Base-by-base conservation (phyloP, 805 yeast species). In the Vanderwaltozyma verrucispora region DNA sequence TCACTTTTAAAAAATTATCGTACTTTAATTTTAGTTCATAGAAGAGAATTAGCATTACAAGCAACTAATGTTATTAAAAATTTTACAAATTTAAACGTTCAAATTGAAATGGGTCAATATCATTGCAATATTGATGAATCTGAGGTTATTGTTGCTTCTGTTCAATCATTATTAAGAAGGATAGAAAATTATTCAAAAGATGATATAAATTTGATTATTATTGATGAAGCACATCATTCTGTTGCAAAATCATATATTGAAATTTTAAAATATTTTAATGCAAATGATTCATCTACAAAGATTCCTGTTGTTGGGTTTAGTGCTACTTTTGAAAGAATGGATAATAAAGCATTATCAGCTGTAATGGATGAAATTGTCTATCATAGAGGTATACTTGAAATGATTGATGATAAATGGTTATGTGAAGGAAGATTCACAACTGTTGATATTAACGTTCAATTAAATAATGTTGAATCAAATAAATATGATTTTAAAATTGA, bases 221-320 rank as follows among this genome's bases (percentile, higher is more conserved):
- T 88, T 2, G 97, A 88, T 59, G 97, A 88, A 55, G 94, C 95
- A 29, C 97, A 88, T 53, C 96, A 88, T 58, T 79, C 94, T 0
- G 81, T 83, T 1, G 86, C 95, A 1, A 52, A 56, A 13, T 68
- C 87, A 1, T 89, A 88, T 63, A 32, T 60, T 14, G 65, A 68
- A 23, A 67, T 87, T 1, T 54, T 85, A 36, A 54, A 64, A 3
- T 67, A 83, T 49, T 85, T 88, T 48, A 63, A 64, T 1, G 78
- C 79, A 3, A 44, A 50, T 25, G 44, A 51, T 1, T 46, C 61
- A 0, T 54, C 63, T 1, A 62, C 74, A 39, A 59, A 60, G 0
- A 65, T 79, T 2, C 71, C 75, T 1, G 73, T 85, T 0, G 64
- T 85, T 13, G 96, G 97, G 2, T 85, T 89, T 47, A 80, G 94